phyloP scores from a whole-genome alignment of 192 early-diverging fungal genomes.

The Entophlyctis luteolus region DNA sequence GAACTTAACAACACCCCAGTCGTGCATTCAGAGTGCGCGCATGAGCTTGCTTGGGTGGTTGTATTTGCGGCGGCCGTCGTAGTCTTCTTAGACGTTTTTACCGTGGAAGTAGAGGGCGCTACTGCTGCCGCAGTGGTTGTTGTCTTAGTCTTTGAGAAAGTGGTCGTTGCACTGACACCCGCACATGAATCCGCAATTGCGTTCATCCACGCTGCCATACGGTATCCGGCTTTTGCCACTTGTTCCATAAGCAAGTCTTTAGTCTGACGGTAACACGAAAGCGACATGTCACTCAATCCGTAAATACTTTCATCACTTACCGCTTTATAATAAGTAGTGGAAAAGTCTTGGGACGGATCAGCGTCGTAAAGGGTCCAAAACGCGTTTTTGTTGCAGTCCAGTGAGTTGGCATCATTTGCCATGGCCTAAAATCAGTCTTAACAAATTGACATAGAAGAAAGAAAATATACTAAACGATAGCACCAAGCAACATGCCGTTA shows the following conservation, averaged over 20 bases:
- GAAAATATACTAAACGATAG: neutral
- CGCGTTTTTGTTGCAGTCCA: constrained; percentile 2
- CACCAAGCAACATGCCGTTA: neutral
- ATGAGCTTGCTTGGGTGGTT: neutral
- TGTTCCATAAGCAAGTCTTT: constrained; percentile 28
- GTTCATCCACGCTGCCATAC: constrained; percentile 43
- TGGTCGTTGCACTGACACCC: neutral
- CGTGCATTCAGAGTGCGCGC: constrained; percentile 6
- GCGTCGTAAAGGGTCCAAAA: constrained; percentile 33
- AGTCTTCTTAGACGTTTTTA: neutral
- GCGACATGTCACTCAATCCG: neutral
- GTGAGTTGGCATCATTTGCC: constrained; percentile 3
- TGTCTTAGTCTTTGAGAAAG: neutral
- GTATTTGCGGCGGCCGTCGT: neutral
- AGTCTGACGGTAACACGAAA: neutral
- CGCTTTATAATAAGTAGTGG: constrained; percentile 35
- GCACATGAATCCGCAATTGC: constrained; percentile 19
- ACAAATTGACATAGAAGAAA: neutral
- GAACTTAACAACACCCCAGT: neutral
- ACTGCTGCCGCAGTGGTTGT: neutral
- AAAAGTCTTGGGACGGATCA: constrained; percentile 37
- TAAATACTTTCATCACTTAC: constrained; percentile 4
- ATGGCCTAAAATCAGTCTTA: neutral
- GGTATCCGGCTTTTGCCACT: constrained; percentile 47
- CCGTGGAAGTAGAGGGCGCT: neutral